phyloP scores from a whole-genome alignment of 73 alveolate genomes.

The Paramecium tetraurelia region DNA sequence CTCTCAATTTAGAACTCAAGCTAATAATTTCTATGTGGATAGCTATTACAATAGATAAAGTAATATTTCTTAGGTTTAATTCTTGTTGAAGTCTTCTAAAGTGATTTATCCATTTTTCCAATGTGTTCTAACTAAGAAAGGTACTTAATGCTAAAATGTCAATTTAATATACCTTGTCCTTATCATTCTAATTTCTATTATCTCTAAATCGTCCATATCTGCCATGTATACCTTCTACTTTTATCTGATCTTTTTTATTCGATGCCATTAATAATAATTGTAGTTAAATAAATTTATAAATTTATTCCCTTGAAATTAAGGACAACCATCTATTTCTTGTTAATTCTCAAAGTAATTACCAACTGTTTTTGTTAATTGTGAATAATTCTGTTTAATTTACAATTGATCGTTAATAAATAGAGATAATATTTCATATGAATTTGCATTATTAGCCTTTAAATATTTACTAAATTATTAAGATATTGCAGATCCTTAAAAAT shows the following conservation, averaged over 20 bases:
- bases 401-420: too few species aligned
- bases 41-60: slow-evolving; percentile 9
- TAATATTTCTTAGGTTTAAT: background rate
- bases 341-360: too few species aligned
- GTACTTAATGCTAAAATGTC: background rate
- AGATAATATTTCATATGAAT: too few species aligned
- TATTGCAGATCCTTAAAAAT: background rate
- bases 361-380: background rate
- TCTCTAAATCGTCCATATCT: background rate
- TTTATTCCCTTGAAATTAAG: background rate
- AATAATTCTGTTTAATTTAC: too few species aligned
- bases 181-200: background rate
- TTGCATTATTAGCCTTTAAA: too few species aligned
- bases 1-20: slow-evolving; percentile 1
- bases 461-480: background rate
- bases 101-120: background rate
- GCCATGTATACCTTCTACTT: background rate
- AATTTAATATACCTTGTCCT: background rate
- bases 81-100: background rate
- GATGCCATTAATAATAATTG: background rate
- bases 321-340: too few species aligned
- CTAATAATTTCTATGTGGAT: background rate
- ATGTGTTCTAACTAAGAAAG: background rate
- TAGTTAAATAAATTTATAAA: background rate
- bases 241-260: background rate